A percentile compares a stretch with the other conserved stretches of the same genome.
These are phyloP conservation scores for Balakata baccata DNA, from an alignment of 345 rosid genomes.

Conservation along the genomic window DNA sequence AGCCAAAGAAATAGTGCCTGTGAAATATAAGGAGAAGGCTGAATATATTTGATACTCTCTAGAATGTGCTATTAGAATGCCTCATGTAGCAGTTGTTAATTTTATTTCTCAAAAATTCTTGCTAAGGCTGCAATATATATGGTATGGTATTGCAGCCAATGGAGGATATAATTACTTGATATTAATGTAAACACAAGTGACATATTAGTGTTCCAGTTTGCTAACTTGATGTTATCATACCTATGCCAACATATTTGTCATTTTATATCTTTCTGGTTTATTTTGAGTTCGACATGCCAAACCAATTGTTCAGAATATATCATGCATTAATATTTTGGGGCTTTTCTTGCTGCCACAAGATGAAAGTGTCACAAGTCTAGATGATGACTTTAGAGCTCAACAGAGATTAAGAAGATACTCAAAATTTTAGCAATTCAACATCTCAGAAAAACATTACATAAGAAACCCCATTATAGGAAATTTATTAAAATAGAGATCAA, in stretches of 20 bases:
- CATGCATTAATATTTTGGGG: not conserved
- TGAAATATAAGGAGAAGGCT: not conserved
- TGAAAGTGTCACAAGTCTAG: not conserved
- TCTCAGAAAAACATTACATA: not conserved
- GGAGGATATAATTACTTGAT: constrained; percentile 1
- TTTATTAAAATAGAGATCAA: not conserved
- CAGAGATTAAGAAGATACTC: not conserved
- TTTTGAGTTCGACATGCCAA: not conserved
- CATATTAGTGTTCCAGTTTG: not conserved
- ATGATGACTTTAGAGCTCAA: not conserved
- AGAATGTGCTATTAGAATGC: not conserved
- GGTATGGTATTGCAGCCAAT: not conserved
- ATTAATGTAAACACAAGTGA: not conserved
- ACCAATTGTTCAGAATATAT: not conserved
- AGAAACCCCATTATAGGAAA: not conserved
- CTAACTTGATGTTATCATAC: not conserved
- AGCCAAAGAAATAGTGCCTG: not conserved
- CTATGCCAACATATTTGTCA: not conserved
- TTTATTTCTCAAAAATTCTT: not conserved
- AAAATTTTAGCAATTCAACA: not conserved
- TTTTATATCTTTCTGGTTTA: not conserved
- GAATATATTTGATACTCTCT: not conserved
- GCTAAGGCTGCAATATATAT: not conserved
- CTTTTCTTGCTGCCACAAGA: not conserved
- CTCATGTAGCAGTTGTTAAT: not conserved